These are phyloP conservation scores for Coemansia sp. DNA, from an alignment of 192 early-diverging fungal species.

Conservation along the genomic window DNA sequence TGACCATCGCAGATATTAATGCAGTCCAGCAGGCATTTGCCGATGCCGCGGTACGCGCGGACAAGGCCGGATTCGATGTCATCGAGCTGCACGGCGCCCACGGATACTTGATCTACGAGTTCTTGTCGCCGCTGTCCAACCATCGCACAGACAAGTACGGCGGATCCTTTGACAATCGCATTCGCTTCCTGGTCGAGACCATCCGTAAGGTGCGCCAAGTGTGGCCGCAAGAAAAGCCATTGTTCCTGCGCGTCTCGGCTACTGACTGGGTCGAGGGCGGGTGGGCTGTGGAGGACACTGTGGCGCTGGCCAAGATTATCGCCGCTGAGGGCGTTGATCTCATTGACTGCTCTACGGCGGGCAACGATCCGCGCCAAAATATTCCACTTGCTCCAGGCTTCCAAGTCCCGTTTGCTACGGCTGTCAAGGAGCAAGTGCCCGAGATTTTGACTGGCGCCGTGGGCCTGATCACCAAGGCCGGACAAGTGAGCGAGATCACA, in stretches of 20 bases:
- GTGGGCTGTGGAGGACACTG: constrained; percentile 77
- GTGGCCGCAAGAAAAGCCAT: constrained; percentile 80
- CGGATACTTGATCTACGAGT: constrained; percentile 84
- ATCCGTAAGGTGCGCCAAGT: constrained; percentile 61
- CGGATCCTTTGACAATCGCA: constrained; percentile 88
- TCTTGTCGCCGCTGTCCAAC: constrained; percentile 82
- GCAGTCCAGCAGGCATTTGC: constrained; percentile 64
- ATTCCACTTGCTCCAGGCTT: constrained; percentile 57
- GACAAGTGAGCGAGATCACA: constrained; percentile 75
- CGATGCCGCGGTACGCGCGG: constrained; percentile 68
- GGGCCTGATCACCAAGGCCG: constrained; percentile 67
- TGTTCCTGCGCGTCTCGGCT: constrained; percentile 81
- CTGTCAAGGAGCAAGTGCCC: constrained; percentile 61
- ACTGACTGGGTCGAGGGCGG: constrained; percentile 72
- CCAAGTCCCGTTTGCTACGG: constrained; percentile 74
- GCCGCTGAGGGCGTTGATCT: constrained; percentile 77
- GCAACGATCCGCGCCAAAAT: constrained; percentile 60
- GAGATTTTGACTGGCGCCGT: constrained; percentile 69
- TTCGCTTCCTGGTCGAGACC: constrained; percentile 75
- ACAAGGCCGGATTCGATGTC: constrained; percentile 80
- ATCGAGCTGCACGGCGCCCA: constrained; percentile 92
- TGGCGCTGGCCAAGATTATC: constrained; percentile 63
- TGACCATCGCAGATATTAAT: constrained; percentile 73
- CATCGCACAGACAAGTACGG: constrained; percentile 90
- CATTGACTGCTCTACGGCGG: constrained; percentile 81